Evolutionary conservation across 202 grass and related monocot species (phyloP).

Genomic region (Miscanthus sacchariflorus): DNA sequence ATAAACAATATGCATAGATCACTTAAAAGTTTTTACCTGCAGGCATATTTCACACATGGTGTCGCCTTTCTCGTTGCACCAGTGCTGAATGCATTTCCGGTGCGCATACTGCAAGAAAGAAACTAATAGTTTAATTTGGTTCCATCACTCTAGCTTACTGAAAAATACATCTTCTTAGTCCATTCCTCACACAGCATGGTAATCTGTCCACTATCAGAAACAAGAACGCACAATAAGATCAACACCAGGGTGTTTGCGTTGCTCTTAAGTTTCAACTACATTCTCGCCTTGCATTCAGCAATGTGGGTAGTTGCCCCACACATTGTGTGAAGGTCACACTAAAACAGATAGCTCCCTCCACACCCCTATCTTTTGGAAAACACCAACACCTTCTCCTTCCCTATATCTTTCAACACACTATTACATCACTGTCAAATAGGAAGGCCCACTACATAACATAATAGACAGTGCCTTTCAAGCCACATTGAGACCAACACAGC

Average conservation of each 20-base stretch:
- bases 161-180: not conserved
- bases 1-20: not conserved
- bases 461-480: constrained; percentile 29
- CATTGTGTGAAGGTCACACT: constrained; percentile 28
- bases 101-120: constrained; percentile 77
- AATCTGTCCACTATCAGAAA: not conserved
- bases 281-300: constrained; percentile 17
- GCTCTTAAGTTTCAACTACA: constrained; percentile 31
- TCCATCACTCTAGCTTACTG: not conserved
- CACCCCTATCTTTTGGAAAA: constrained; percentile 14
- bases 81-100: constrained; percentile 87
- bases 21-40: constrained; percentile 58
- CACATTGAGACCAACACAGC: constrained; percentile 18
- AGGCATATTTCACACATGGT: constrained; percentile 94
- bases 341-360: constrained; percentile 17
- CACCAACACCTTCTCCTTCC: not conserved
- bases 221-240: constrained; percentile 8
- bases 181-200: constrained; percentile 24
- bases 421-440: constrained; percentile 36
- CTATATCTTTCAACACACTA: not conserved
- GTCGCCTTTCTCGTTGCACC: constrained; percentile 98
- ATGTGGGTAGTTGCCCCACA: constrained; percentile 26
- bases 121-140: constrained; percentile 6
- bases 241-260: not conserved
- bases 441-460: not conserved